Conservation (phyloP, 306 rosid species). For the Acacia crassicarpa region DNA sequence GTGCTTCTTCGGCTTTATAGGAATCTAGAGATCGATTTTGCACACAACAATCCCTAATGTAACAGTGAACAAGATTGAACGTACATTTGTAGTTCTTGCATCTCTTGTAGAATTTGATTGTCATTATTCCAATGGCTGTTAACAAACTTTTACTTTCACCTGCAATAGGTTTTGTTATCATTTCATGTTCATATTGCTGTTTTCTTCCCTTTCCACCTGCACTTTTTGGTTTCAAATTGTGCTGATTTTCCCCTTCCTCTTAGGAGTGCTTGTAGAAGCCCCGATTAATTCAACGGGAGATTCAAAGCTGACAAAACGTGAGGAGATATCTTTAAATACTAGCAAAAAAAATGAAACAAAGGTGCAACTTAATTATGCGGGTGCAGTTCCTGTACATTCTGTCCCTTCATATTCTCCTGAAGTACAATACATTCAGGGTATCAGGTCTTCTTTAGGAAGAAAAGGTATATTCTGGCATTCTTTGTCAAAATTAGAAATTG, state of each 20-base stretch:
- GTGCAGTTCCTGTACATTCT: constrained; percentile 22
- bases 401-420: constrained; percentile 13
- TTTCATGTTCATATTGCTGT: not conserved
- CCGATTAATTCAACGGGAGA: constrained; percentile 20
- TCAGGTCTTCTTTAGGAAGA: constrained; percentile 14
- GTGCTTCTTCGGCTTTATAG: constrained; percentile 21
- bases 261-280: constrained; percentile 21
- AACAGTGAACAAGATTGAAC: constrained; percentile 7
- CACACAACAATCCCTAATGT: constrained; percentile 3
- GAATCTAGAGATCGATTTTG: constrained; percentile 16
- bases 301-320: constrained; percentile 23
- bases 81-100: constrained; percentile 13
- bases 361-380: constrained; percentile 2
- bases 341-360: constrained; percentile 8
- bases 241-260: not conserved
- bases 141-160: not conserved
- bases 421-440: not conserved
- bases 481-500: not conserved
- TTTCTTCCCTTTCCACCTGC: not conserved
- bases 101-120: constrained; percentile 7
- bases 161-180: not conserved
- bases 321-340: constrained; percentile 6
- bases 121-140: not conserved
- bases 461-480: constrained; percentile 9
- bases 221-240: not conserved